Percentiles rank a stretch among this genome's conserved stretches.
Conservation (phyloP, 2,329 filamentous ascomycete genomes). For the Sphaceloma murrayae region DNA sequence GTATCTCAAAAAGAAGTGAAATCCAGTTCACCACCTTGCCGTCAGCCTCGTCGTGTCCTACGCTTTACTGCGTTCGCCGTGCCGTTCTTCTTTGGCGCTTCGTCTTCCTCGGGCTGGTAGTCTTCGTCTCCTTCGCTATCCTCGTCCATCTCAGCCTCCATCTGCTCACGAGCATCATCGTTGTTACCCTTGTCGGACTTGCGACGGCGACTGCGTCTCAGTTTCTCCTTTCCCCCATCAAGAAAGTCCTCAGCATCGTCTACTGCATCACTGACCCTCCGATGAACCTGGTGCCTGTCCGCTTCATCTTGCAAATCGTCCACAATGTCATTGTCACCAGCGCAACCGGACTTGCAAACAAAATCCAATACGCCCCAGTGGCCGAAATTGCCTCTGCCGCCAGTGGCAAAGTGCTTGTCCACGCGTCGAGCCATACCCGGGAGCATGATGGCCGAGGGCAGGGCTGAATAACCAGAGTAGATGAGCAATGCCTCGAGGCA, state of each 20-base stretch:
- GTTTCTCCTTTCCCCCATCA: constrained; percentile 16
- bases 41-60: constrained; percentile 9
- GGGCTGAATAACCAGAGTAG: constrained; percentile 56
- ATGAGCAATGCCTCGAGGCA: constrained; percentile 58
- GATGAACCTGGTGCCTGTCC: constrained; percentile 45
- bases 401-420: constrained; percentile 48
- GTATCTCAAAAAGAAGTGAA: constrained; percentile 15
- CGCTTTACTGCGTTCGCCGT: constrained; percentile 1
- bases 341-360: constrained; percentile 43
- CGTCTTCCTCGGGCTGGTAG: constrained; percentile 2
- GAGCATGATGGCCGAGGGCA: constrained; percentile 50
- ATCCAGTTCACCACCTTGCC: not conserved
- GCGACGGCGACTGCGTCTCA: not conserved
- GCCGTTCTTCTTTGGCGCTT: constrained; percentile 2
- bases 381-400: constrained; percentile 46
- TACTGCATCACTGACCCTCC: constrained; percentile 31
- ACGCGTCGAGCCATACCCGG: constrained; percentile 48
- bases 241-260: constrained; percentile 24
- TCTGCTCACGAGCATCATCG: constrained; percentile 1
- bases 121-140: constrained; percentile 1
- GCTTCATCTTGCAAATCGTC: constrained; percentile 48
- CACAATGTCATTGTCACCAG: constrained; percentile 44
- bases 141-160: constrained; percentile 1
- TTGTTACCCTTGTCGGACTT: not conserved
- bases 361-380: constrained; percentile 56